Conservation (phyloP, 164 flowering plant species). For the Nymphaea colorata region DNA sequence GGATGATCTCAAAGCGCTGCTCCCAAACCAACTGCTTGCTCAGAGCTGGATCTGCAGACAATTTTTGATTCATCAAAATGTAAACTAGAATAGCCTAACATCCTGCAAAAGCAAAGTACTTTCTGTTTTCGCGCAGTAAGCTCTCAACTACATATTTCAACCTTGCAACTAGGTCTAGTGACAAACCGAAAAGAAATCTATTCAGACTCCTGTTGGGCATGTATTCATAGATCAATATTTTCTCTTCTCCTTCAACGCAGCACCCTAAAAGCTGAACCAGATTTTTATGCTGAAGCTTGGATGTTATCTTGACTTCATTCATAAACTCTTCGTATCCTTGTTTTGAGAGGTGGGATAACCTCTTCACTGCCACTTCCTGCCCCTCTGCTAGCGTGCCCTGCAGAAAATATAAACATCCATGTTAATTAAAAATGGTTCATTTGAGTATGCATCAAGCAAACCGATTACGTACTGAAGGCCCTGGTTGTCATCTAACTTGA, state of each 20-base stretch:
- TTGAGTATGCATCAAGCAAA: no score
- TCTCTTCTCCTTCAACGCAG: conserved; percentile 58
- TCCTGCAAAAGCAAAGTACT: background rate
- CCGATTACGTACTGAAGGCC: no score
- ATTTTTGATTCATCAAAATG: conserved; percentile 3
- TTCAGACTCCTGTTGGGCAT: conserved; percentile 78
- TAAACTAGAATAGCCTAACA: background rate
- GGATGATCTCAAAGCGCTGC: conserved; percentile 20
- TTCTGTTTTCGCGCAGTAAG: no score
- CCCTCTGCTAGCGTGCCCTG: conserved; percentile 48
- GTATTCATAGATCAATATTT: conserved; percentile 58
- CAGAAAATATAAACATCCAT: background rate
- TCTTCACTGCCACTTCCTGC: conserved; percentile 57
- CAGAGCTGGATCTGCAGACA: conserved; percentile 13
- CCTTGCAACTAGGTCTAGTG: no score
- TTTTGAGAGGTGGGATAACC: conserved; percentile 58
- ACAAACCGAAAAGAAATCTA: conserved; percentile 37
- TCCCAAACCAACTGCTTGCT: conserved; percentile 17
- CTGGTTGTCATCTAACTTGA: no score
- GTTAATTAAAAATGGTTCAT: background rate
- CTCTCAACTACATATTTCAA: no score
- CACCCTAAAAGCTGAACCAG: conserved; percentile 61
- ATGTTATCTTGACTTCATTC: conserved; percentile 55
- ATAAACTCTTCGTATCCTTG: conserved; percentile 71
- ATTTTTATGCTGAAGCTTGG: conserved; percentile 67